These are phyloP conservation scores for Monosporascus ibericus DNA, from an alignment of 2,329 filamentous ascomycete species.

Conservation along the genomic window DNA sequence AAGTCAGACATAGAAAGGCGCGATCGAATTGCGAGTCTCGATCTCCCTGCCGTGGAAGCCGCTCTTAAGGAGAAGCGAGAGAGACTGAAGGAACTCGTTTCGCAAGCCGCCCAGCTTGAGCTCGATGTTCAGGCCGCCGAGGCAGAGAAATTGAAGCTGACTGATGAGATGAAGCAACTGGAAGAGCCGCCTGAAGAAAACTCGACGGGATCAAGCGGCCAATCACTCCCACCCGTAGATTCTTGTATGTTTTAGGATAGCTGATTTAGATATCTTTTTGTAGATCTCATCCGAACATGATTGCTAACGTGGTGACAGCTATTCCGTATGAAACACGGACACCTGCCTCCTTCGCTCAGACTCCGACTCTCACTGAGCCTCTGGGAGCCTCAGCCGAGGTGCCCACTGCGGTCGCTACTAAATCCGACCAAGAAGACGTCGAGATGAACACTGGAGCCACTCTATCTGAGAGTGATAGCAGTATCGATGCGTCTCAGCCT, in stretches of 20 bases:
- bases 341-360: background rate
- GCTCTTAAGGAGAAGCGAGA: slow-evolving; percentile 38
- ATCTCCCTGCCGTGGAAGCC: slow-evolving; percentile 32
- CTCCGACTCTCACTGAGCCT: background rate
- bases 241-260: slow-evolving; percentile 9
- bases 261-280: background rate
- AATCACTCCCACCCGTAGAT: slow-evolving; percentile 2
- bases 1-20: slow-evolving; percentile 15
- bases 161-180: slow-evolving; percentile 28
- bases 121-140: slow-evolving; percentile 35
- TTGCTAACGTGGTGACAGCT: background rate
- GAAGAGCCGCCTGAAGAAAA: slow-evolving; percentile 14
- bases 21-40: slow-evolving; percentile 31
- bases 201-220: slow-evolving; percentile 3
- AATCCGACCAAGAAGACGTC: background rate
- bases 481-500: background rate
- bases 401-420: background rate
- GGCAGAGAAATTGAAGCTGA: slow-evolving; percentile 27
- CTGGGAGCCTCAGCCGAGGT: background rate
- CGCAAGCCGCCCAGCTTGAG: slow-evolving; percentile 42
- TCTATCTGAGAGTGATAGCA: background rate
- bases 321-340: background rate
- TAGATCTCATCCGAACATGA: background rate
- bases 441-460: background rate
- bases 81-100: slow-evolving; percentile 40